A percentile compares a stretch with the other conserved stretches of the same genome.
These are phyloP conservation scores for Gentiana dahurica DNA, from an alignment of 257 asterid genomes.

Conservation along the genomic window DNA sequence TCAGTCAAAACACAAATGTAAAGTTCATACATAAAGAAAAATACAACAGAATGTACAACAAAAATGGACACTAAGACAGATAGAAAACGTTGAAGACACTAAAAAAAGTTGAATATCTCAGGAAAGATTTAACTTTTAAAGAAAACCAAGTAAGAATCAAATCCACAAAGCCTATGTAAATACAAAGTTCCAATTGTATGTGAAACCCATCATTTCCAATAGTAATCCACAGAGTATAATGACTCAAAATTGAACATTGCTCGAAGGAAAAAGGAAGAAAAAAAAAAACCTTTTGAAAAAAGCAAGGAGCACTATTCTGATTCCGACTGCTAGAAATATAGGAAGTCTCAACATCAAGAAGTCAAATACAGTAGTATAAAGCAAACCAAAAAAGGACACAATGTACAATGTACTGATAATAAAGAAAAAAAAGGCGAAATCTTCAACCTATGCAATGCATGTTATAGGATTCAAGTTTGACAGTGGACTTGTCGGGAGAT, in stretches of 20 bases:
- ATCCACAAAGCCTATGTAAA: neutral
- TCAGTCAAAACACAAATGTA: slow-evolving; percentile 29
- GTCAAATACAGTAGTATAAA: slow-evolving; percentile 25
- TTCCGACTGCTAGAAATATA: neutral
- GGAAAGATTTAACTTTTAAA: slow-evolving; percentile 11
- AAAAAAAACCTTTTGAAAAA: slow-evolving; percentile 11
- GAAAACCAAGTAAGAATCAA: neutral
- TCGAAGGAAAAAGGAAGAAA: no score
- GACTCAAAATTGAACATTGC: neutral
- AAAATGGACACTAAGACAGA: slow-evolving; percentile 16
- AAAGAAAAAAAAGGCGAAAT: slow-evolving; percentile 10
- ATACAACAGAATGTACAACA: slow-evolving; percentile 10
- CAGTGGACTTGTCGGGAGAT: slow-evolving; percentile 11
- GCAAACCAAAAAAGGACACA: slow-evolving; percentile 17
- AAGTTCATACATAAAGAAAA: slow-evolving; percentile 15
- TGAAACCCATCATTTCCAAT: slow-evolving; percentile 3
- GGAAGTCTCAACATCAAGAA: slow-evolving; percentile 18
- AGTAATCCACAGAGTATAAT: neutral
- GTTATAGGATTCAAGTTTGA: slow-evolving; percentile 20
- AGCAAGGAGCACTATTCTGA: neutral
- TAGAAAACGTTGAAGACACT: slow-evolving; percentile 8
- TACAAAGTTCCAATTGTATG: slow-evolving; percentile 10
- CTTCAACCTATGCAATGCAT: slow-evolving; percentile 28
- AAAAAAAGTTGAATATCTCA: slow-evolving; percentile 9
- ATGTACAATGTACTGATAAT: neutral